A percentile compares a stretch with the other conserved stretches of the same genome.
These are phyloP conservation scores for Aspergillus fischeri DNA, from an alignment of 2,329 filamentous ascomycete genomes.

Conservation along the genomic window DNA sequence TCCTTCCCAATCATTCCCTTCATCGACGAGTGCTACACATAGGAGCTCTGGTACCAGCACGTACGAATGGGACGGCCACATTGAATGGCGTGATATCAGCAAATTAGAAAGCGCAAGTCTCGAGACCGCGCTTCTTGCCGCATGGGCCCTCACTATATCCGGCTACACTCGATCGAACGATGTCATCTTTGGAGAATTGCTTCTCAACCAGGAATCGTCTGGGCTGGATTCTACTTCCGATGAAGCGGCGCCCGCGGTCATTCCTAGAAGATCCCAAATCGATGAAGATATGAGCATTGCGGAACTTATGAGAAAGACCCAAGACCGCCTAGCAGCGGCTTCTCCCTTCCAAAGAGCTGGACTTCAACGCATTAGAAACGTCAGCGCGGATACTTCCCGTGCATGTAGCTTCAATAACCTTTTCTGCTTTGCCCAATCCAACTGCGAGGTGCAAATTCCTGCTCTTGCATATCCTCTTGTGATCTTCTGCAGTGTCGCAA, in stretches of 20 bases:
- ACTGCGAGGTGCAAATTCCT: not conserved
- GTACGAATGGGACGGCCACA: slow-evolving; percentile 1
- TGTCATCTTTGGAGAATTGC: slow-evolving; percentile 40
- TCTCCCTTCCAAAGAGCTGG: slow-evolving; percentile 56
- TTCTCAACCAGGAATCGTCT: slow-evolving; percentile 35
- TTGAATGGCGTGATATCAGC: slow-evolving; percentile 13
- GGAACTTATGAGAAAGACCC: slow-evolving; percentile 51
- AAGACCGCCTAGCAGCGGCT: slow-evolving; percentile 51
- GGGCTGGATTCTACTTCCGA: slow-evolving; percentile 30
- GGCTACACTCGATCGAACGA: slow-evolving; percentile 37
- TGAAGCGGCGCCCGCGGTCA: slow-evolving; percentile 38
- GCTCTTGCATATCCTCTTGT: slow-evolving; percentile 7
- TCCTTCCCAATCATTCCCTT: slow-evolving; percentile 2
- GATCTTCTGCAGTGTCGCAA: slow-evolving; percentile 4
- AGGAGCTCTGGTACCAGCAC: slow-evolving; percentile 6
- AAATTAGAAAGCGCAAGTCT: not conserved
- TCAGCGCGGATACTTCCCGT: slow-evolving; percentile 43
- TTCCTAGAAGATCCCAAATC: slow-evolving; percentile 37
- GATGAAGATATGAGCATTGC: slow-evolving; percentile 29
- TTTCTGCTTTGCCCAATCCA: slow-evolving; percentile 26
- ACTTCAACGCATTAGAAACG: slow-evolving; percentile 46
- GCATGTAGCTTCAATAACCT: slow-evolving; percentile 42
- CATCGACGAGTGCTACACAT: slow-evolving; percentile 10
- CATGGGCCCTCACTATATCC: slow-evolving; percentile 39
- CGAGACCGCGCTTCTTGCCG: slow-evolving; percentile 36